A percentile compares a stretch with the other conserved stretches of the same genome.
Conservation (phyloP, 768 basidiomycete species). For the Russula dissimulans region DNA sequence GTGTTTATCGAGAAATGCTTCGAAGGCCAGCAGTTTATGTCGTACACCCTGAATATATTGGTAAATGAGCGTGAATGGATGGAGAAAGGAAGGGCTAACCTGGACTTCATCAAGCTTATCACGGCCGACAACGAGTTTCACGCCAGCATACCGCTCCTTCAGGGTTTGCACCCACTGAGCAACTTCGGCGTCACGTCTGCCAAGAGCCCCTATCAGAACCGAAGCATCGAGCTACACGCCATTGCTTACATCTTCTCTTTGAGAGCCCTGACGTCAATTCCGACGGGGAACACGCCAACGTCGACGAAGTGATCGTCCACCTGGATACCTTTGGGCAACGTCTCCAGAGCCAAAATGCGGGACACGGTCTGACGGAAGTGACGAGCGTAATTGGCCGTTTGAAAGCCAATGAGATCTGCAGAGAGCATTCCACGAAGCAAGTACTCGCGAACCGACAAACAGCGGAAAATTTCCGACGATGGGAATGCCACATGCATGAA, state of each 20-base stretch:
- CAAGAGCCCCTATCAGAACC: not conserved
- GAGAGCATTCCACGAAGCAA: constrained; percentile 85
- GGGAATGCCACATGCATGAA: constrained; percentile 98
- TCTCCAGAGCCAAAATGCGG: constrained; percentile 71
- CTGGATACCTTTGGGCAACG: constrained; percentile 76
- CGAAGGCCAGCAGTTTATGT: constrained; percentile 79
- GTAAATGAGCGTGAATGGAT: not conserved
- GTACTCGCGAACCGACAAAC: constrained; percentile 67
- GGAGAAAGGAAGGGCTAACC: constrained; percentile 29
- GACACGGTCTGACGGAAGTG: constrained; percentile 83
- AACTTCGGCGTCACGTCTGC: constrained; percentile 66
- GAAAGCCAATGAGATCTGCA: constrained; percentile 90
- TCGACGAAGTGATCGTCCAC: constrained; percentile 66
- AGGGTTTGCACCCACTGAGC: constrained; percentile 72
- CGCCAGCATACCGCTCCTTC: constrained; percentile 73
- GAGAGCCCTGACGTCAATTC: constrained; percentile 68
- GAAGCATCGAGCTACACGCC: not conserved
- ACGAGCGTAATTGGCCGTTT: constrained; percentile 73
- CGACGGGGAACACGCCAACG: constrained; percentile 85
- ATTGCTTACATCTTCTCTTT: constrained; percentile 51
- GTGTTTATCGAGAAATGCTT: constrained; percentile 66
- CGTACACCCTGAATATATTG: constrained; percentile 46
- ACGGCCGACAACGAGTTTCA: constrained; percentile 80
- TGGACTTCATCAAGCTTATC: constrained; percentile 83
- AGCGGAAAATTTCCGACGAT: constrained; percentile 90